A percentile compares a stretch with the other conserved stretches of the same genome.
Evolutionary conservation across 2,329 filamentous ascomycete genomes (phyloP).

Genomic region (Nannizziopsis barbatae): DNA sequence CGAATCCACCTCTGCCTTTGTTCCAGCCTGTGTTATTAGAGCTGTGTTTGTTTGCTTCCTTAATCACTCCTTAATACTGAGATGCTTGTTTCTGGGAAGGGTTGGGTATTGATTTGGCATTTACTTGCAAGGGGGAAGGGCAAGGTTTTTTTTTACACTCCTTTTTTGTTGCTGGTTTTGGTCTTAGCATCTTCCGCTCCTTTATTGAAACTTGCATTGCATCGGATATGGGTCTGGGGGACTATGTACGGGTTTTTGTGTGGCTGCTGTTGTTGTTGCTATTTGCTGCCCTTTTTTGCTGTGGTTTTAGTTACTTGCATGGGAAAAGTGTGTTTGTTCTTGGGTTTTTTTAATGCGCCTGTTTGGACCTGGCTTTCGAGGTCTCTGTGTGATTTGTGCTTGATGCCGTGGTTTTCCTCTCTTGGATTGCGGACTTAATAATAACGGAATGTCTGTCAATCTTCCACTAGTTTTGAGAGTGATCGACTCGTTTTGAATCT

Average conservation of each 20-base stretch:
- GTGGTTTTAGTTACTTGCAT: not conserved
- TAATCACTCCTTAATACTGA: slow-evolving; percentile 8
- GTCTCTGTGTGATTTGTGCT: no score
- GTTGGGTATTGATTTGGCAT: slow-evolving; percentile 12
- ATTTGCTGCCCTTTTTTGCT: slow-evolving; percentile 2
- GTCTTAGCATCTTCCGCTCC: slow-evolving; percentile 16
- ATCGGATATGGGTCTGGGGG: slow-evolving; percentile 15
- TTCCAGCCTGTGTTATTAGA: slow-evolving; percentile 7
- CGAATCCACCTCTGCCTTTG: not conserved
- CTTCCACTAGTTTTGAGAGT: no score
- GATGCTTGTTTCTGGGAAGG: slow-evolving; percentile 16
- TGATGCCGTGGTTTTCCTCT: no score
- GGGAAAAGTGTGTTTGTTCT: no score
- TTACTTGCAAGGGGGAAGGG: slow-evolving; percentile 10
- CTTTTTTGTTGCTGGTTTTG: slow-evolving; percentile 8
- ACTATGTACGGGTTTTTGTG: slow-evolving; percentile 7
- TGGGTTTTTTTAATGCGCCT: no score
- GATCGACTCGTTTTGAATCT: no score
- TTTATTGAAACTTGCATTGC: slow-evolving; percentile 14
- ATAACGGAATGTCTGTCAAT: no score
- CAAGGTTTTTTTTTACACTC: slow-evolving; percentile 10
- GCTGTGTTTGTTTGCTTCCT: not conserved
- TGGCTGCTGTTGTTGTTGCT: slow-evolving; percentile 2
- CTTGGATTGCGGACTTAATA: no score
- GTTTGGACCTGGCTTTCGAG: no score